A percentile compares a stretch with the other conserved stretches of the same genome.
Evolutionary conservation across 2,329 filamentous ascomycete genomes (phyloP).

Genomic region (Plenodomus biglobosus): DNA sequence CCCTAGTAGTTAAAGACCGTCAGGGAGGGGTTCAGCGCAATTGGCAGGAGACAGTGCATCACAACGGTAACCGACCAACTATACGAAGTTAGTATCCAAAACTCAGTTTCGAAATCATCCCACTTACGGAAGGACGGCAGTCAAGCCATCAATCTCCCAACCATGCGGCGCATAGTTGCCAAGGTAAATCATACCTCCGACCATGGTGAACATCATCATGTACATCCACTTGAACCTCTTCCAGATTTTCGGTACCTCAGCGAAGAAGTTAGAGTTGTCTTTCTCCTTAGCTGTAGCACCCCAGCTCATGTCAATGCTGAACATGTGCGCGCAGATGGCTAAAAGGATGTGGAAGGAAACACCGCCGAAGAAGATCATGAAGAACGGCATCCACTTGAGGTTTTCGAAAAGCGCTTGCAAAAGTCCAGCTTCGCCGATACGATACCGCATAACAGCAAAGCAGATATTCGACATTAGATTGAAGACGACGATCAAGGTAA

Average conservation of each 20-base stretch:
- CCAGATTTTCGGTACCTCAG: slow-evolving; percentile 76
- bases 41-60: slow-evolving; percentile 68
- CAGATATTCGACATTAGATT: slow-evolving; percentile 61
- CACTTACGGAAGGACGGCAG: slow-evolving; percentile 65
- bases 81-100: slow-evolving; percentile 1
- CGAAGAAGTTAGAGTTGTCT: slow-evolving; percentile 81
- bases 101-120: not conserved
- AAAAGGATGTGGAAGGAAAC: slow-evolving; percentile 77
- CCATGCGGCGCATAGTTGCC: slow-evolving; percentile 67
- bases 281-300: slow-evolving; percentile 80
- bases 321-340: slow-evolving; percentile 78
- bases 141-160: slow-evolving; percentile 51
- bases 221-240: slow-evolving; percentile 70
- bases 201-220: slow-evolving; percentile 63
- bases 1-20: slow-evolving; percentile 74
- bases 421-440: slow-evolving; percentile 57
- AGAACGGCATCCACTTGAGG: slow-evolving; percentile 63
- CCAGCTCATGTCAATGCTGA: slow-evolving; percentile 83
- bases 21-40: slow-evolving; percentile 71
- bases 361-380: slow-evolving; percentile 79
- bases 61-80: slow-evolving; percentile 64
- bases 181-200: slow-evolving; percentile 65
- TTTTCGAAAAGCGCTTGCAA: slow-evolving; percentile 57
- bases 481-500: slow-evolving; percentile 65
- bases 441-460: slow-evolving; percentile 63